Evolutionary conservation across 2,329 filamentous ascomycete genomes (phyloP), one percentile per base, ranked within the genome.

Genomic region (Talaromyces amestolkiae): DNA sequence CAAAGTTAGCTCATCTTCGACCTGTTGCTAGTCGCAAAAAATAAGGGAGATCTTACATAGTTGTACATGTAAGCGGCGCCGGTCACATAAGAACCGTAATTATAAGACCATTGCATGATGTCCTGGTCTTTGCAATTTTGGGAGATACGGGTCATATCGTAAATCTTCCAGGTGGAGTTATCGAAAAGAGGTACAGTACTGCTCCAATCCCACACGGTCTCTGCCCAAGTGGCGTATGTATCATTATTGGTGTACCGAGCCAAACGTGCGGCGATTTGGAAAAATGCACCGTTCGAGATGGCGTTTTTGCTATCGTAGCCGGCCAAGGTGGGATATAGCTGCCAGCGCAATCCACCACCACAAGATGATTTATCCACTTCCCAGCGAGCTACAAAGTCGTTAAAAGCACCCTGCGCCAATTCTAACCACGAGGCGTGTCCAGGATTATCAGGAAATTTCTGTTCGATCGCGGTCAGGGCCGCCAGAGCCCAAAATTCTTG

Each of bases 401-500:
- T 92, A 77, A 94, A 96, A 1, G 92, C 89, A 11, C 89, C 90
- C 75, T 93, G 90, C 0, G 86, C 89, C 62, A 95, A 83, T 7
- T 88, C 87, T n/a, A 95, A 83, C 91, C 91, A 96, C 67, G 90
- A 87, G 0, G 90, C 87, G 62, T 88, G 74, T 65, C 84, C 85
- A 0, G 80, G 69, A 0, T 75, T 75, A 71, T 91, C 84, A 1
- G 88, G 88, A 71, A 90, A 93, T 68, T 86, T 87, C 71, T 88
- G 87, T 77, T 95, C 91, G 43, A 89, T 88, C 2, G 91, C 91
- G 6, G 85, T 84, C 84, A 95, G 89, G 67, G 88, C 89, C 1
- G 91, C 86, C 81, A 93, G 85, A 19, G 85, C 90, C 91, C 91
- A 94, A 78, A 93, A 92, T 5, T 88, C 87, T 82, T 87, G 82